phyloP scores from a whole-genome alignment of 495 filamentous ascomycete genomes.

The Penicillium turbatum region DNA sequence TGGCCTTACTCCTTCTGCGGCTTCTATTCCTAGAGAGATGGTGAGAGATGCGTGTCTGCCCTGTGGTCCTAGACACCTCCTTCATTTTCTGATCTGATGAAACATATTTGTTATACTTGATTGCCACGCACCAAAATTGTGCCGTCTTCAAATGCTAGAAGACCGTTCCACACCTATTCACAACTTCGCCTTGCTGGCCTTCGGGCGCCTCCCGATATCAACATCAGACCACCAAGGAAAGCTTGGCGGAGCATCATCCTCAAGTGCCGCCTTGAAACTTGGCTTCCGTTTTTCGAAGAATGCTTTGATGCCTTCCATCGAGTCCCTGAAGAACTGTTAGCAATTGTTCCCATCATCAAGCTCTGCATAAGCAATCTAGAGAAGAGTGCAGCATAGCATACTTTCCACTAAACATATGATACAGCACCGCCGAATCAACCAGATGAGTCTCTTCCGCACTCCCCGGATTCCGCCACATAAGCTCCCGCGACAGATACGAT shows the following conservation, averaged over 20 bases:
- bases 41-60: too few relatives aligned
- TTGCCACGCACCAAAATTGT: too few relatives aligned
- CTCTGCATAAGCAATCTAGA: not conserved
- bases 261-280: conserved; percentile 44
- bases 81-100: too few relatives aligned
- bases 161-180: too few relatives aligned
- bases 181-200: not conserved
- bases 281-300: conserved; percentile 50
- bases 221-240: conserved; percentile 34
- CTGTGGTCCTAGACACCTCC: too few relatives aligned
- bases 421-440: conserved; percentile 50
- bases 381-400: not conserved
- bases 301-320: conserved; percentile 23
- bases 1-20: too few relatives aligned
- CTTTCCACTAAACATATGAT: conserved; percentile 45
- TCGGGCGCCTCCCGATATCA: conserved; percentile 1
- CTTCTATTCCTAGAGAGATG: too few relatives aligned
- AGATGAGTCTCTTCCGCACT: conserved; percentile 51
- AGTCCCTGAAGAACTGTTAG: conserved; percentile 3
- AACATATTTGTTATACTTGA: too few relatives aligned
- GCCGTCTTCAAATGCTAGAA: too few relatives aligned
- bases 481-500: conserved; percentile 45
- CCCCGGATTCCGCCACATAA: conserved; percentile 50
- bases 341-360: not conserved
- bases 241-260: conserved; percentile 21